These are phyloP conservation scores for Eremothecium gossypii DNA, from an alignment of 1,139 yeast species.

Conservation along the genomic window DNA sequence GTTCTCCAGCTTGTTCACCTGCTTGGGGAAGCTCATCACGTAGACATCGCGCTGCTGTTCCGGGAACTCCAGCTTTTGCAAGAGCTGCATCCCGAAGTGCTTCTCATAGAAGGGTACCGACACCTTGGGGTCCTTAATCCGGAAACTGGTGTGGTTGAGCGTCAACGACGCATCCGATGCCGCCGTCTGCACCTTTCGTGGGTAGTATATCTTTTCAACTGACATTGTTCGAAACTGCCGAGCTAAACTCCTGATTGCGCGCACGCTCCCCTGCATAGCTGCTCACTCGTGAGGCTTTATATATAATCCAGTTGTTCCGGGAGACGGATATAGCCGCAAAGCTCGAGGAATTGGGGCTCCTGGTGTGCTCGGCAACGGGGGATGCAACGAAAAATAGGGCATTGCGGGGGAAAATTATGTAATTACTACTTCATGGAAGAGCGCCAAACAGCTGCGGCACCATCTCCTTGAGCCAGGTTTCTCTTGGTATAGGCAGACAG, in stretches of 20 bases:
- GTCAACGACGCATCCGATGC: slow-evolving; percentile 20
- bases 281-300: too few relatives aligned
- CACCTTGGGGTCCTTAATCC: slow-evolving; percentile 72
- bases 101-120: slow-evolving; percentile 66
- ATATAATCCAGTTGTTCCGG: too few relatives aligned
- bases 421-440: slow-evolving; percentile 8
- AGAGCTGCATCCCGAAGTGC: slow-evolving; percentile 63
- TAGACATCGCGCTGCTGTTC: slow-evolving; percentile 55
- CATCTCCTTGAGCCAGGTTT: slow-evolving; percentile 49
- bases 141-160: slow-evolving; percentile 64
- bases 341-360: too few relatives aligned
- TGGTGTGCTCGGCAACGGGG: too few relatives aligned
- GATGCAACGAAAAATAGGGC: background rate
- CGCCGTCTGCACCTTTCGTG: slow-evolving; percentile 18
- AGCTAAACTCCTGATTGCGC: too few relatives aligned
- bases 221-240: background rate
- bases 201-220: slow-evolving; percentile 8
- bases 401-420: slow-evolving; percentile 17
- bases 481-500: slow-evolving; percentile 62
- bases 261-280: too few relatives aligned
- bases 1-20: slow-evolving; percentile 41
- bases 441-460: slow-evolving; percentile 48
- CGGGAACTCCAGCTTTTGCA: slow-evolving; percentile 45
- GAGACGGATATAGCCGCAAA: too few relatives aligned
- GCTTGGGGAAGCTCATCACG: slow-evolving; percentile 50